Evolutionary conservation across 176 grass and related monocot genomes (phyloP).

Genomic region (Raddia guianensis): DNA sequence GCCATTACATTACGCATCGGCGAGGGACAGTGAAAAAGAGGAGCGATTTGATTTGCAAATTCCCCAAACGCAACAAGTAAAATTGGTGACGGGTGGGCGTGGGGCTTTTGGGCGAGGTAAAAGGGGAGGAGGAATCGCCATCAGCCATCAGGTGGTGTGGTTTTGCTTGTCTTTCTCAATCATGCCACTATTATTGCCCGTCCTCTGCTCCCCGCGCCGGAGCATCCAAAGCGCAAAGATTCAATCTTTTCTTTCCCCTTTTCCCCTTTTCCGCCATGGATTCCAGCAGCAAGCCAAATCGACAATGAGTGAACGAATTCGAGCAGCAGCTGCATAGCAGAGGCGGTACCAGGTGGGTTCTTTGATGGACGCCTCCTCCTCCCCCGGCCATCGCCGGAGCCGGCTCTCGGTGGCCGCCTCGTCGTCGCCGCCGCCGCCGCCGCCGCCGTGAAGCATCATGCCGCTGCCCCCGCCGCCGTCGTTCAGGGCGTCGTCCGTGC

Average conservation of each 20-base stretch:
- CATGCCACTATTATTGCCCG: slow-evolving; percentile 55
- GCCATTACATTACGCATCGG: too few species aligned
- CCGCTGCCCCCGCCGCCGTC: slow-evolving; percentile 51
- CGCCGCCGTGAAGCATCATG: slow-evolving; percentile 62
- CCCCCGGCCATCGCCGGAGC: slow-evolving; percentile 57
- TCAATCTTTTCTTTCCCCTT: not conserved
- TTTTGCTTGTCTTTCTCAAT: slow-evolving; percentile 42
- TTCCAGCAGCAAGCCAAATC: not conserved
- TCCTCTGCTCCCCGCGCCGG: slow-evolving; percentile 48
- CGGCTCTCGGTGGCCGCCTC: slow-evolving; percentile 65
- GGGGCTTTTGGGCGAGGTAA: slow-evolving; percentile 29
- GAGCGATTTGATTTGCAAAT: too few species aligned
- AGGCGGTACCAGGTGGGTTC: slow-evolving; percentile 75
- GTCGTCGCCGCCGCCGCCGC: slow-evolving; percentile 47
- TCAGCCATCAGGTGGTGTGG: slow-evolving; percentile 27
- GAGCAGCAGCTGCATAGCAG: too few species aligned
- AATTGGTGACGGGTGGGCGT: not conserved
- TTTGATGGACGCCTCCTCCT: slow-evolving; percentile 91
- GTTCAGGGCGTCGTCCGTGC: slow-evolving; percentile 58
- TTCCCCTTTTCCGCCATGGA: not conserved
- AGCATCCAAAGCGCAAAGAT: slow-evolving; percentile 48
- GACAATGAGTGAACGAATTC: not conserved
- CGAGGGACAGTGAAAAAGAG: not conserved
- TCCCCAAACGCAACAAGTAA: too few species aligned
- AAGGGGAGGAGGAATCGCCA: slow-evolving; percentile 29